Evolutionary conservation across 2,329 filamentous ascomycete genomes (phyloP), one percentile per base, ranked within the genome.

Genomic region (Metarhizium rileyi): DNA sequence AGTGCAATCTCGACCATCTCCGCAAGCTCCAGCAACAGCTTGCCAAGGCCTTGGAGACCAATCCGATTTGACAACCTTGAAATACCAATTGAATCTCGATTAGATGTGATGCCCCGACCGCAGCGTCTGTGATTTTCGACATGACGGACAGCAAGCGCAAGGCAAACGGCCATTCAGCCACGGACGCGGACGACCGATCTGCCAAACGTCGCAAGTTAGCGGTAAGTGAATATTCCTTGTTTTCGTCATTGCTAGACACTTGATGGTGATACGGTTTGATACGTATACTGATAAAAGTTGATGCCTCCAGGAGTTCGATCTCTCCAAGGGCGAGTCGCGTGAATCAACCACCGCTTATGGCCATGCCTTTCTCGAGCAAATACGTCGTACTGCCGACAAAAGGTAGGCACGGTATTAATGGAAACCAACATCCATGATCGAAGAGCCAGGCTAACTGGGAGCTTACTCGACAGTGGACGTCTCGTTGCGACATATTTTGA

Each of bases 371-470:
- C 70, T 94, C 42, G 81, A 87, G 48, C 82, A 84, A 61, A 79
- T 95, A 61, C 83, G 83, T 58, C 76, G 80, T 55, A 88, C 87
- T 22, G 80, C 81, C 54, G 89, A 94, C 66, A 94, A 94, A 71
- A 87, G 78, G 87, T 91, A 75, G 61, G 78, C 72, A 43, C 12
- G n/a, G 23, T 30, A 14, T 90, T 75, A 61, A 78, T 72, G 44
- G 14, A 18, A n/a, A 27, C 16, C 25, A 16, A 8, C n/a, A 20
- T 20, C 14, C 12, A 3, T 22, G 10, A 5, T 40, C 26, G 10
- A 22, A 10, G 10, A 47, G 20, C n/a, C 6, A 14, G 12, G 16
- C 50, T 52, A 22, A 49, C 20, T 20, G 4, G 16, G 8, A 47
- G 51, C n/a, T 41, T 46, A 30, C 25, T 16, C 9, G 23, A 28